A percentile compares a stretch with the other conserved stretches of the same genome.
These are phyloP conservation scores for Aspergillus eucalypticola DNA, from an alignment of 2,329 filamentous ascomycete genomes.

Conservation along the genomic window DNA sequence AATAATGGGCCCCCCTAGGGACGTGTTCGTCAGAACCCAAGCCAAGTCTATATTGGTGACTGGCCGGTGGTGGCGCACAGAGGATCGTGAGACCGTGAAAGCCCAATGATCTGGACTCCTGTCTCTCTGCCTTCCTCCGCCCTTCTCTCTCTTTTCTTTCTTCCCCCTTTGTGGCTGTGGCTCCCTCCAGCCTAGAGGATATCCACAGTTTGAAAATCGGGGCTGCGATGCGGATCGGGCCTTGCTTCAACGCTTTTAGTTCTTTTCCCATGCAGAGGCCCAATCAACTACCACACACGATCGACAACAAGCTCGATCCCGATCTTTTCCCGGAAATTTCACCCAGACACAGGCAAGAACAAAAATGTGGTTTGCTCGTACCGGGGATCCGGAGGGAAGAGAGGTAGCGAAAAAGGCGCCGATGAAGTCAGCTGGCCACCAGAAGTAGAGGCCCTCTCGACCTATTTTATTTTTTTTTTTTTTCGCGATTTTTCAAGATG, in stretches of 20 bases:
- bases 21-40: slow-evolving; percentile 9
- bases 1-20: slow-evolving; percentile 9
- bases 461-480: no score
- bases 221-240: slow-evolving; percentile 9
- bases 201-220: slow-evolving; percentile 7
- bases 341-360: not conserved
- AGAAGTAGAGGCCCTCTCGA: not conserved
- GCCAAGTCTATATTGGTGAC: slow-evolving; percentile 4
- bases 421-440: not conserved
- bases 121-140: not conserved
- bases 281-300: slow-evolving; percentile 5
- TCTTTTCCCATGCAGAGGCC: not conserved
- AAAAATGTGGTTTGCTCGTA: not conserved
- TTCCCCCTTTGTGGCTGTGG: slow-evolving; percentile 4
- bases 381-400: not conserved
- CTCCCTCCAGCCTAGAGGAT: slow-evolving; percentile 2
- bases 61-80: slow-evolving; percentile 6
- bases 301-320: slow-evolving; percentile 4
- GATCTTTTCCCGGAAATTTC: not conserved
- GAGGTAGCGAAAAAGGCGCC: not conserved
- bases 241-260: slow-evolving; percentile 8
- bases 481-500: not conserved
- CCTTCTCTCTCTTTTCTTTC: not conserved
- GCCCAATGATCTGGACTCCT: not conserved
- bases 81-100: not conserved